These are phyloP conservation scores for Verticillium nonalfalfae DNA, from an alignment of 2,329 filamentous ascomycete genomes.

Conservation along the genomic window DNA sequence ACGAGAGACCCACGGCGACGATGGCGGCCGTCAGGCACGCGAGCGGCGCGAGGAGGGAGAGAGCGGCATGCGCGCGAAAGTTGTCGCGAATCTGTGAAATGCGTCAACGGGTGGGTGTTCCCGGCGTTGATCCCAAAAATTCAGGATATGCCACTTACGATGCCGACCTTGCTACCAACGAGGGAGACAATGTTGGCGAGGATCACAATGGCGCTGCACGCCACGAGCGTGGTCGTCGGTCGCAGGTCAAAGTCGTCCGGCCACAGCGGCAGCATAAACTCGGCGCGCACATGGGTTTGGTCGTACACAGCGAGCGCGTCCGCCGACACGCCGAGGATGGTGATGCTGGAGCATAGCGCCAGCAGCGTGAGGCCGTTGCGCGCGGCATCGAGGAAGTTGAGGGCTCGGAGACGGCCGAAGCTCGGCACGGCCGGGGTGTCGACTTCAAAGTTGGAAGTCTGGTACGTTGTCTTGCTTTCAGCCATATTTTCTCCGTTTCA, in stretches of 20 bases:
- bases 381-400: conserved; percentile 34
- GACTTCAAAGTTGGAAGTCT: conserved; percentile 42
- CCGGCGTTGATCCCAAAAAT: neutral
- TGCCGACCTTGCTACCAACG: conserved; percentile 37
- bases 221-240: conserved; percentile 49
- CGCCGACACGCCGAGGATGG: conserved; percentile 46
- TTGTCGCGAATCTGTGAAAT: conserved; percentile 2
- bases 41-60: conserved; percentile 18
- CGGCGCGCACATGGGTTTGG: conserved; percentile 39
- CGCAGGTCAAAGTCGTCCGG: conserved; percentile 49
- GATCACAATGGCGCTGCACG: conserved; percentile 42
- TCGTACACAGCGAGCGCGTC: conserved; percentile 50
- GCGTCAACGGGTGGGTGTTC: too few relatives aligned
- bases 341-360: conserved; percentile 43
- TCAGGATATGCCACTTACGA: conserved; percentile 34
- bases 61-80: conserved; percentile 8
- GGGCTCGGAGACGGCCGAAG: conserved; percentile 28
- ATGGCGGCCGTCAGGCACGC: conserved; percentile 33
- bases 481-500: conserved; percentile 16
- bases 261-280: conserved; percentile 50
- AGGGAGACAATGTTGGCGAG: conserved; percentile 42
- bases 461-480: conserved; percentile 31
- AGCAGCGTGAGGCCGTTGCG: conserved; percentile 42
- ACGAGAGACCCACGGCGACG: conserved; percentile 51
- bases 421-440: conserved; percentile 28